Base-by-base conservation (phyloP, 805 yeast genomes). In the Ogataea parapolymorpha region DNA sequence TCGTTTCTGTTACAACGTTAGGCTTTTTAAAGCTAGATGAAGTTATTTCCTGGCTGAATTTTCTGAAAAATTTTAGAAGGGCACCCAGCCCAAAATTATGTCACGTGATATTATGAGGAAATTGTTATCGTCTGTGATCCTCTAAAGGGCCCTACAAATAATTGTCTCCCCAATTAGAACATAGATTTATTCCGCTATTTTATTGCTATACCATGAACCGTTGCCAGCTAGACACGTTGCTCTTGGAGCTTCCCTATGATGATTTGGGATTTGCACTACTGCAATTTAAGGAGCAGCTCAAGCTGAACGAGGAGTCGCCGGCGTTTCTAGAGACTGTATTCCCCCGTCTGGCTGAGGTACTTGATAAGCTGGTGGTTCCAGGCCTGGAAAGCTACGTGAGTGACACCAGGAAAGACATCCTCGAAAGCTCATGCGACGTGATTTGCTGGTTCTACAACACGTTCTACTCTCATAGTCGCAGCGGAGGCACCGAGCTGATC, bases 1-100 rank as follows among this genome's bases (percentile, higher is more conserved):
- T 89, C 98, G 90, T 87, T 25, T 87, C 83, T 73, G 61, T 58
- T 53, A 52, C 51, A 59, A 71, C 80, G 89, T 75, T 80, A 85
- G 95, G 96, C 73, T 83, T 80, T 83, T 87, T 87, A 86, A 87
- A 87, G 93, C 83, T 59, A 17, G 37, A 25, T 40, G 29, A 30
- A 35, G 27, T 14, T 29, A 40, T 29, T 26, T 34, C 22, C 25
- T 12, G 14, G 5, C 32, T 14, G 13, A 11, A 22, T n/a, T 32
- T 38, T 26, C 22, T 39, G 42, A 39, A 39, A 39, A 39, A 39
- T 32, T 32, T 39, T 39, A 28, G 34, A 20, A 34, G 48, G 48
- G 40, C 28, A 13, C 25, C 13, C 17, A 34, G 11, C 29, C 45
- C 42, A 13, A 5, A 12, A 10, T 1, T 2, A 16, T 15, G 26